A percentile compares a stretch with the other conserved stretches of the same genome.
Conservation (phyloP, 2,329 filamentous ascomycete species). For the Paracamarosporium sp. region DNA sequence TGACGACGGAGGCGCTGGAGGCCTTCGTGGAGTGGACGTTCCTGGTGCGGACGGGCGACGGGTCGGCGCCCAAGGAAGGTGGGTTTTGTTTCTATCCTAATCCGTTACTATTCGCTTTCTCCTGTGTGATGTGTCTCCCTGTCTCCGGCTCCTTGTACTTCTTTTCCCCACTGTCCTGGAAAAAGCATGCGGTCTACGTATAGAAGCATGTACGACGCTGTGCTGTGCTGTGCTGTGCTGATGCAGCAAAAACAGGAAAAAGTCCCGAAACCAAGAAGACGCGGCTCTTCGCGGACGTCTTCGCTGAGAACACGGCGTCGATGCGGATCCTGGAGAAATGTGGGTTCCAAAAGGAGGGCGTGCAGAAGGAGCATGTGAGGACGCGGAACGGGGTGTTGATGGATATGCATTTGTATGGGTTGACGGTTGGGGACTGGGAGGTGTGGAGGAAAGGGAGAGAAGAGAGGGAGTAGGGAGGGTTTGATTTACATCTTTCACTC, state of each 20-base stretch:
- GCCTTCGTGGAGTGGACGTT: slow-evolving; percentile 47
- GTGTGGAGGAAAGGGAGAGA: slow-evolving; percentile 11
- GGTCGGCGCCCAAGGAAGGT: slow-evolving; percentile 1
- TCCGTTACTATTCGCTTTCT: no score
- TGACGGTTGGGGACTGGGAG: slow-evolving; percentile 42
- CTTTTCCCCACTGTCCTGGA: no score
- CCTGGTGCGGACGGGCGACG: slow-evolving; percentile 3
- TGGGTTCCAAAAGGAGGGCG: slow-evolving; percentile 48
- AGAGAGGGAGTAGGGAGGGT: background rate
- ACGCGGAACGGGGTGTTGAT: slow-evolving; percentile 41
- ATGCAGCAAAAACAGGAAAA: no score
- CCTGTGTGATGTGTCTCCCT: no score
- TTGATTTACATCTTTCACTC: no score
- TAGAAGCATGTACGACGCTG: no score
- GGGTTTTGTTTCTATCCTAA: background rate
- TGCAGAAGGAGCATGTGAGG: slow-evolving; percentile 38
- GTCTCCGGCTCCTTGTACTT: no score
- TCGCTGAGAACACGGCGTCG: slow-evolving; percentile 43
- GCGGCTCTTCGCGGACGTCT: slow-evolving; percentile 38
- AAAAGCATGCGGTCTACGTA: no score
- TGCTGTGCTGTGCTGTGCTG: no score
- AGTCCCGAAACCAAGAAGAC: slow-evolving; percentile 27
- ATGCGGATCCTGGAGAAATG: slow-evolving; percentile 45
- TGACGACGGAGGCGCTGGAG: slow-evolving; percentile 40
- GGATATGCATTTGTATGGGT: slow-evolving; percentile 44